Base-by-base conservation (phyloP, 257 asterid species). In the Craterostigma plantagineum region DNA sequence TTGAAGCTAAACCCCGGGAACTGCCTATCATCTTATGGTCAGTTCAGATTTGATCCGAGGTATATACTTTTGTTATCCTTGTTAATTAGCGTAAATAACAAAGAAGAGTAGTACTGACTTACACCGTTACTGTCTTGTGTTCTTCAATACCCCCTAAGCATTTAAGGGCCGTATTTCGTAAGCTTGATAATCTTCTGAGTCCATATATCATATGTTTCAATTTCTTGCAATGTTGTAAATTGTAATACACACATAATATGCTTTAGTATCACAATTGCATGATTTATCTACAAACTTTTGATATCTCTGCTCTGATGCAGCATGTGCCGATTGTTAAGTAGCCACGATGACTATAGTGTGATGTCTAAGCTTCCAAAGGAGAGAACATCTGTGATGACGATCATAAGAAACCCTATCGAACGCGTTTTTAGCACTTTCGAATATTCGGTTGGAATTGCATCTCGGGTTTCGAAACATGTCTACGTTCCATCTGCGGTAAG, bases 271-370 rank as follows among this genome's bases (percentile, higher is more conserved):
- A 23, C 6, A 23, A 23, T 23, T 23, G n/a, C n/a, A n/a, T n/a
- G n/a, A 47, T 46, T 14, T 37, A 37, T 34, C 51, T 54, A 3
- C 43, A 23, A 23, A 23, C 2, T 23, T 23, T 23, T 6, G 30
- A 2, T 23, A n/a, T 23, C 27, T 38, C 62, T 60, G 16, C 58
- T 72, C 91, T 79, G 95, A 66, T 72, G 72, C 75, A 33, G 81
- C 48, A 68, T 75, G 42, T 90, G 99, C 62, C 75, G 77, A 46
- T 64, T 90, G 44, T 66, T 90, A 58, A 74, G 75, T 49, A 79
- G 95, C 57, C 99, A 90, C 55, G 94, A 90, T 60, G 99, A 90
- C 77, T 79, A 90, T 52, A 79, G 92, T 60, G 56, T 90, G 71
- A 67, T 79, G 72, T 67, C 92, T 49, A 90, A 71, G 53, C 85